Percentiles rank a stretch among this genome's conserved stretches.
Conservation (phyloP, 164 flowering plant species). For the Euptelea pleiosperma region DNA sequence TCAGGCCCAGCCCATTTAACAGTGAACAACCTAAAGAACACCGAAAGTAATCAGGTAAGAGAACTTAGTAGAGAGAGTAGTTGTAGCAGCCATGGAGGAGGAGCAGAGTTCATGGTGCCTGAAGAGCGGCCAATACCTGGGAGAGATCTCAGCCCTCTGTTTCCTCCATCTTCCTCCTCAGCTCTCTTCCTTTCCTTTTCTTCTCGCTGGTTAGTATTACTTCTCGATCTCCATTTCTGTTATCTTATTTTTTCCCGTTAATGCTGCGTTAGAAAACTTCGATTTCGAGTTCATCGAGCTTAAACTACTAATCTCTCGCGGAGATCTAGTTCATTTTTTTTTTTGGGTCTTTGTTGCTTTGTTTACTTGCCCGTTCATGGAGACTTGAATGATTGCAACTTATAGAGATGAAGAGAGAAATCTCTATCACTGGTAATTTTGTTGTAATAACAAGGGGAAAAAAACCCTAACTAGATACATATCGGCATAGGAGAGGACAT, state of each 20-base stretch:
- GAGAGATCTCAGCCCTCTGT: constrained; percentile 90
- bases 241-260: constrained; percentile 1
- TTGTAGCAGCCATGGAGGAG: constrained; percentile 7
- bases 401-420: too few relatives aligned
- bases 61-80: not conserved
- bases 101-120: constrained; percentile 29
- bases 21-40: too few relatives aligned
- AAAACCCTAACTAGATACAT: too few relatives aligned
- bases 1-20: too few relatives aligned
- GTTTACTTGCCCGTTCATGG: too few relatives aligned
- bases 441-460: too few relatives aligned
- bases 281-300: not conserved
- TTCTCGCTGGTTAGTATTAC: constrained; percentile 58
- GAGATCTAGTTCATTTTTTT: too few relatives aligned
- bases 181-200: constrained; percentile 60
- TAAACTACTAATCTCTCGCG: too few relatives aligned
- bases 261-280: not conserved
- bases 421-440: too few relatives aligned
- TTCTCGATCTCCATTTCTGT: not conserved
- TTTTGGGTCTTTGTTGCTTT: too few relatives aligned
- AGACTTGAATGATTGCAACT: too few relatives aligned
- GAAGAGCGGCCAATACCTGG: constrained; percentile 58
- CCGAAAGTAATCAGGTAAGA: not conserved
- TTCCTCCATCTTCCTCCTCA: constrained; percentile 57
- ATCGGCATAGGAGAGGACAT: too few relatives aligned